Percentiles rank a stretch among this genome's conserved stretches.
Evolutionary conservation across 176 grass and related monocot species (phyloP).

Genomic region (Musa troglodytarum): DNA sequence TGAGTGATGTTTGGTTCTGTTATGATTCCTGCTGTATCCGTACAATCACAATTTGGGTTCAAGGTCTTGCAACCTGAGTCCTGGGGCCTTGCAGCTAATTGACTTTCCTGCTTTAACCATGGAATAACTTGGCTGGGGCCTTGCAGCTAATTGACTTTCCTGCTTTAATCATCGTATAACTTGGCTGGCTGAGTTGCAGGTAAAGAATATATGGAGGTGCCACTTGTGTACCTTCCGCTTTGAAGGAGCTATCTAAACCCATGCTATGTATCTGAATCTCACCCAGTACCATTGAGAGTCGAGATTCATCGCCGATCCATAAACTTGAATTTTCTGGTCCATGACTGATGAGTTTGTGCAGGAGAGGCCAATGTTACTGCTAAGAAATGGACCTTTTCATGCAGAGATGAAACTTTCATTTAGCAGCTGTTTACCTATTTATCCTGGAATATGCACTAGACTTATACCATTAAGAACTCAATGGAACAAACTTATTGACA

Average conservation of each 20-base stretch:
- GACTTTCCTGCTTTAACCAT: not conserved
- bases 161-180: not conserved
- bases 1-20: constrained; percentile 25
- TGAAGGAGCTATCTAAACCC: not conserved
- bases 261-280: not conserved
- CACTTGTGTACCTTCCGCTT: not conserved
- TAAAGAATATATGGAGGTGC: not conserved
- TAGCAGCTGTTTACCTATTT: not conserved
- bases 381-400: not conserved
- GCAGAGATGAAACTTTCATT: not conserved
- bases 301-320: not conserved
- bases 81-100: not conserved
- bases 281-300: not conserved
- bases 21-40: not conserved
- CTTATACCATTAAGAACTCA: not conserved
- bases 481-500: not conserved
- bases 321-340: not conserved
- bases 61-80: not conserved
- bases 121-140: not conserved
- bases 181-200: not conserved
- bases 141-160: not conserved
- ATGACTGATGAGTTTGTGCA: not conserved
- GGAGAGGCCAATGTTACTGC: not conserved
- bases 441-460: not conserved
- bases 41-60: not conserved